Conservation (phyloP, 169 alveolate species). For the Eimeria falciformis region DNA sequence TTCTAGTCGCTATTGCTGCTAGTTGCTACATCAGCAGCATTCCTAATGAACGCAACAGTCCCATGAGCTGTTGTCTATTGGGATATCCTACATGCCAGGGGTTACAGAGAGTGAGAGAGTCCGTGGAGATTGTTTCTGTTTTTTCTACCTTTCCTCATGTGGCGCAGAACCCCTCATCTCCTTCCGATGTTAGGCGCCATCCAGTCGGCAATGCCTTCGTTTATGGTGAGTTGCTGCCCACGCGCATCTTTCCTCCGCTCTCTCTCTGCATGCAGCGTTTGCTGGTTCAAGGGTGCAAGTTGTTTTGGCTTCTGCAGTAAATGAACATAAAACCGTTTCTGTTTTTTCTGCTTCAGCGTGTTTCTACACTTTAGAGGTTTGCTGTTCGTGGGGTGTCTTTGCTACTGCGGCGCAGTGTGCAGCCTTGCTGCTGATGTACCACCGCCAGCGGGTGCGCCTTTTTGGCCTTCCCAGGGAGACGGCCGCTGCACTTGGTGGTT, state of each 20-base stretch:
- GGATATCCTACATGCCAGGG: background rate
- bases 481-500: background rate
- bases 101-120: background rate
- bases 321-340: too few relatives aligned
- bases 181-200: background rate
- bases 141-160: background rate
- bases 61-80: too few relatives aligned
- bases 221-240: background rate
- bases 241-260: background rate
- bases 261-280: background rate
- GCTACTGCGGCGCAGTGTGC: conserved; percentile 1
- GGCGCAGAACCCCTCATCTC: background rate
- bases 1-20: too few relatives aligned
- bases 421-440: background rate
- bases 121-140: background rate
- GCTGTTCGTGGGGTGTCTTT: background rate
- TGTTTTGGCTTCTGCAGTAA: too few relatives aligned
- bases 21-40: background rate
- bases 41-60: background rate
- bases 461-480: conserved; percentile 10
- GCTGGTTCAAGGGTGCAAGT: too few relatives aligned
- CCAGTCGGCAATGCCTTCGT: conserved; percentile 7
- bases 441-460: conserved; percentile 12
- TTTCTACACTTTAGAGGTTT: background rate
- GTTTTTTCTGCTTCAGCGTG: background rate